Conservation (phyloP, 192 early-diverging fungal genomes). For the Diversispora eburnea region DNA sequence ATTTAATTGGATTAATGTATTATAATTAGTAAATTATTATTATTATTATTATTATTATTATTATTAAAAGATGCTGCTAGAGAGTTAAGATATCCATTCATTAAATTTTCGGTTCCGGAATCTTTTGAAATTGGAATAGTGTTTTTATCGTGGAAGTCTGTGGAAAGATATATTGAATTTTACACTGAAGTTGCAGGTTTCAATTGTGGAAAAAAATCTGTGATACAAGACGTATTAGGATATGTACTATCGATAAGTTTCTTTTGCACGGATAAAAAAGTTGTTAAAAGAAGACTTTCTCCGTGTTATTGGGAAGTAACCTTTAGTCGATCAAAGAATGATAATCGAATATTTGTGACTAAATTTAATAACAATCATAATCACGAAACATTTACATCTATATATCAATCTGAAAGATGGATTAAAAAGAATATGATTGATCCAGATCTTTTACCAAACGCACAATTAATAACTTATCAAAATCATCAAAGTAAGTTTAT, state of each 20-base stretch:
- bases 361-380: slow-evolving; percentile 9
- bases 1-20: neutral
- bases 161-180: slow-evolving; percentile 12
- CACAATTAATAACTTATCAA: too few relatives aligned
- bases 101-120: neutral
- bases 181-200: neutral
- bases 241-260: neutral
- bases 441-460: too few relatives aligned
- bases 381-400: neutral
- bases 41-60: neutral
- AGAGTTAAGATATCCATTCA: neutral
- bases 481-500: too few relatives aligned
- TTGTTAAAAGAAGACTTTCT: neutral
- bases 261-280: neutral
- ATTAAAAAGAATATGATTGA: neutral
- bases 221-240: neutral
- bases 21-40: neutral
- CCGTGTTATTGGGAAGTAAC: slow-evolving; percentile 6
- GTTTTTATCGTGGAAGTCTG: neutral
- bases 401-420: neutral
- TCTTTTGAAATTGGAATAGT: neutral
- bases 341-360: neutral
- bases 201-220: neutral
- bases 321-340: neutral
- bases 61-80: neutral